Evolutionary conservation across 768 basidiomycete species (phyloP).

Genomic region (Tricholomella constricta): DNA sequence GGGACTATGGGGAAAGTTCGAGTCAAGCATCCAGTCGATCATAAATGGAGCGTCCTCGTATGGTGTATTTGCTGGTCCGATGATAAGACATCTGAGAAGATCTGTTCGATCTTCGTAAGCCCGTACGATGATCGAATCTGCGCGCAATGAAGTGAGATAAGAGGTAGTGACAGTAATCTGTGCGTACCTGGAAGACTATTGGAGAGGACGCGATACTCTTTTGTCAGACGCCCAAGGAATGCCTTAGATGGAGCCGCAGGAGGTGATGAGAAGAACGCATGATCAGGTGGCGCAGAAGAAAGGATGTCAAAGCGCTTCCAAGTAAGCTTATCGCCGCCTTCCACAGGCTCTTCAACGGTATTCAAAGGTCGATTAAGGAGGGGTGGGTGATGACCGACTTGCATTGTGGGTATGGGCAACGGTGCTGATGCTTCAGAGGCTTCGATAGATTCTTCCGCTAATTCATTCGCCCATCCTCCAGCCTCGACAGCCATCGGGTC

Average conservation of each 20-base stretch:
- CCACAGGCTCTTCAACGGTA: neutral
- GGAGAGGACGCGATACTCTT: conserved; percentile 80
- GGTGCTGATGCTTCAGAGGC: neutral
- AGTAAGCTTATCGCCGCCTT: conserved; percentile 36
- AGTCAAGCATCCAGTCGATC: conserved; percentile 91
- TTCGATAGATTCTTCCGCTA: conserved; percentile 1
- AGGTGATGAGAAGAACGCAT: conserved; percentile 70
- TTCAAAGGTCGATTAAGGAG: neutral
- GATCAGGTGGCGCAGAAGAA: conserved; percentile 75
- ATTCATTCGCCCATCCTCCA: conserved; percentile 19
- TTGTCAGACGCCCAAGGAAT: conserved; percentile 75
- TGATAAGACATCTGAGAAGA: conserved; percentile 83
- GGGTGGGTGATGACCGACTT: neutral
- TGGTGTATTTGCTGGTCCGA: conserved; percentile 94
- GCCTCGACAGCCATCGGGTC: conserved; percentile 21
- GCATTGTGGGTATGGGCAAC: neutral
- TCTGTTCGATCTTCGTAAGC: conserved; percentile 90
- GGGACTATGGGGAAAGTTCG: conserved; percentile 79
- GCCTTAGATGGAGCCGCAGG: conserved; percentile 67
- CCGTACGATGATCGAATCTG: conserved; percentile 86
- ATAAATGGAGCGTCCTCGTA: conserved; percentile 94
- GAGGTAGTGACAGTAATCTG: neutral
- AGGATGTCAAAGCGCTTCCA: conserved; percentile 88
- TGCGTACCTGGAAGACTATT: conserved; percentile 81
- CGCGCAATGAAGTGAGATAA: neutral